Conservation (phyloP, 2,329 filamentous ascomycete genomes). For the Akanthomyces uredinophilus region DNA sequence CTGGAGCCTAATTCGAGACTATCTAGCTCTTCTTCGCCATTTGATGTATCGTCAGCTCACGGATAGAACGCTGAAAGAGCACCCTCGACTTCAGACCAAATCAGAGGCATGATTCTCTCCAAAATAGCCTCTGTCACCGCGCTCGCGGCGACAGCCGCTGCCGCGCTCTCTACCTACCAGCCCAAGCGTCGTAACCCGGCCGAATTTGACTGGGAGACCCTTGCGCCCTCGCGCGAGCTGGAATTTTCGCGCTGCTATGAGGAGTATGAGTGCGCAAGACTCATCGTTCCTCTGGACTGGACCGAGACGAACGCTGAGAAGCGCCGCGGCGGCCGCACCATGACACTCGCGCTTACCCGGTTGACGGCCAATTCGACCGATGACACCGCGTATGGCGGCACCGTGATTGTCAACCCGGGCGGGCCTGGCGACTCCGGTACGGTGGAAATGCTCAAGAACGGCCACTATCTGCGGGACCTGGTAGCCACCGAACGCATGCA, state of each 20-base stretch:
- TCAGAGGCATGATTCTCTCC: no score
- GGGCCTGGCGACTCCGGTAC: conserved; percentile 35
- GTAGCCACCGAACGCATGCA: conserved; percentile 13
- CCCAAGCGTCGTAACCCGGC: not conserved
- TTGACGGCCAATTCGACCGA: conserved; percentile 10
- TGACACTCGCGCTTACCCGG: conserved; percentile 31
- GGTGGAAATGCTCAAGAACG: conserved; percentile 19
- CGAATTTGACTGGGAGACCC: conserved; percentile 26
- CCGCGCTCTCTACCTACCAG: no score
- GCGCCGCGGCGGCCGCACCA: conserved; percentile 20
- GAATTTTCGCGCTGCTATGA: conserved; percentile 26
- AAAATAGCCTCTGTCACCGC: no score
- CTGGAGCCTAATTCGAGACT: no score
- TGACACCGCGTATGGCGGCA: conserved; percentile 32
- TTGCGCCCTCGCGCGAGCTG: conserved; percentile 23
- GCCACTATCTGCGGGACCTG: conserved; percentile 20
- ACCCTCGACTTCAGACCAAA: no score
- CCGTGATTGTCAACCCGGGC: conserved; percentile 34
- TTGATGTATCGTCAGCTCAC: no score
- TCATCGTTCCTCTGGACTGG: conserved; percentile 35
- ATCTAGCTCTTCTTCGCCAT: no score
- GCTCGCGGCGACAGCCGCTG: no score
- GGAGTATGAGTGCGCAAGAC: conserved; percentile 30
- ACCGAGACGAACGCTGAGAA: conserved; percentile 11
- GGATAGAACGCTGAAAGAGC: no score